These are phyloP conservation scores for Xylaria nigripes DNA, from an alignment of 495 filamentous ascomycete species.

Conservation along the genomic window DNA sequence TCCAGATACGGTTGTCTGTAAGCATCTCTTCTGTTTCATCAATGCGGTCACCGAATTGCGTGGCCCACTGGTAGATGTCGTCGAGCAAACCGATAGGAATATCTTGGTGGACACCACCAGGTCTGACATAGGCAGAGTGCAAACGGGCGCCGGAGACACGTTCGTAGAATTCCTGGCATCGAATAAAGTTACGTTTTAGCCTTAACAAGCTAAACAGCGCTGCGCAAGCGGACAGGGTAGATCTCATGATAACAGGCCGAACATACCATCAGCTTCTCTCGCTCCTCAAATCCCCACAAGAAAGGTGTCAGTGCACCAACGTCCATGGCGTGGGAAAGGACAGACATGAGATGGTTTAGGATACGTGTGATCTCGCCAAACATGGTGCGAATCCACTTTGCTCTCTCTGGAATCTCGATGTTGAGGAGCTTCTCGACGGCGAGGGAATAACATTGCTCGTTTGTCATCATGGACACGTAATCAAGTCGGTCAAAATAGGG, in stretches of 20 bases:
- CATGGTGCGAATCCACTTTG: conserved; percentile 94
- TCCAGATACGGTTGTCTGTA: conserved; percentile 99
- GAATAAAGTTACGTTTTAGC: conserved; percentile 6
- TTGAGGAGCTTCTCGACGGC: conserved; percentile 98
- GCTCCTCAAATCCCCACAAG: conserved; percentile 99
- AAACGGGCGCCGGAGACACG: conserved; percentile 96
- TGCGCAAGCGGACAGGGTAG: neutral
- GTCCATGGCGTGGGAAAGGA: conserved; percentile 98
- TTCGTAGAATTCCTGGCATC: conserved; percentile 91
- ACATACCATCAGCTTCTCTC: conserved; percentile 97
- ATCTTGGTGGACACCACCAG: conserved; percentile 94
- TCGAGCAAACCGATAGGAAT: conserved; percentile 90
- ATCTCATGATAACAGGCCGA: neutral
- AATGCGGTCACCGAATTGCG: conserved; percentile 97
- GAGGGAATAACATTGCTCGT: conserved; percentile 94
- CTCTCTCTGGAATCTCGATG: conserved; percentile 88
- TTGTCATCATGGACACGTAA: conserved; percentile 99
- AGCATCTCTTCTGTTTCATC: conserved; percentile 98
- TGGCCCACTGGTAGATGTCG: conserved; percentile 99
- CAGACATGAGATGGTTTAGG: conserved; percentile 96
- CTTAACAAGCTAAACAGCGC: neutral
- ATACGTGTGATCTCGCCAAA: conserved; percentile 95
- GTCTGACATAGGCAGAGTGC: conserved; percentile 95
- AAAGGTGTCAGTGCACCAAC: conserved; percentile 97
- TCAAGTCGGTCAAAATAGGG: conserved; percentile 99